Evolutionary conservation across 106 monocot species (phyloP).

Genomic region (Acorus calamus): DNA sequence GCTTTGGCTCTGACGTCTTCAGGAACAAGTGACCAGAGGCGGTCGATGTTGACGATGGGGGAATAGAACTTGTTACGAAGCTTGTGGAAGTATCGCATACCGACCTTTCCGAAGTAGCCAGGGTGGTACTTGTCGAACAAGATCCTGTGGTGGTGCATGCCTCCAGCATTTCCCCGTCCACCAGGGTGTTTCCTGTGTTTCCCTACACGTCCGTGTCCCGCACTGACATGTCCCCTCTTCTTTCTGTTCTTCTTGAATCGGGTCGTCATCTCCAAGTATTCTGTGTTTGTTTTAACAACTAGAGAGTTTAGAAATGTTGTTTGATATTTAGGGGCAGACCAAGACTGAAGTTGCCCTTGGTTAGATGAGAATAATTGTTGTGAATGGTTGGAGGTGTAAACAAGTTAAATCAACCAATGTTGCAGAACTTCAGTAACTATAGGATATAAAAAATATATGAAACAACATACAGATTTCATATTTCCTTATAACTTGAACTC

Average conservation of each 20-base stretch:
- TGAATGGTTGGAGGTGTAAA: too few species aligned
- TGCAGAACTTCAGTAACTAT: too few species aligned
- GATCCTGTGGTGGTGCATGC: slow-evolving; percentile 88
- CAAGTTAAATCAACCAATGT: too few species aligned
- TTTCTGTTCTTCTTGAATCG: slow-evolving; percentile 66
- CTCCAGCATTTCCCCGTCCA: slow-evolving; percentile 80
- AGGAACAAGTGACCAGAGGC: slow-evolving; percentile 47
- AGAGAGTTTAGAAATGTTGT: too few species aligned
- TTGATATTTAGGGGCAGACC: too few species aligned
- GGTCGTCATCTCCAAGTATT: slow-evolving; percentile 32
- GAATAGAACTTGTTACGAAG: slow-evolving; percentile 80
- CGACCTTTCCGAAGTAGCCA: slow-evolving; percentile 85
- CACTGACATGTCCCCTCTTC: slow-evolving; percentile 67
- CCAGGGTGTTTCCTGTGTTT: slow-evolving; percentile 83
- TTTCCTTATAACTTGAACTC: too few species aligned
- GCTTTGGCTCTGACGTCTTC: slow-evolving; percentile 44
- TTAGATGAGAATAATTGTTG: too few species aligned
- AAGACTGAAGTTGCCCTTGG: too few species aligned
- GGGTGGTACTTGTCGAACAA: slow-evolving; percentile 92
- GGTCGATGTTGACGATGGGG: slow-evolving; percentile 53
- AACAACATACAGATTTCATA: too few species aligned
- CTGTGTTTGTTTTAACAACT: too few species aligned
- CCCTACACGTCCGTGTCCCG: slow-evolving; percentile 62
- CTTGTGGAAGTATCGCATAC: slow-evolving; percentile 82
- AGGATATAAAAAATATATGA: too few species aligned